These are phyloP conservation scores for Sambucus nigra DNA, from an alignment of 129 eudicot genomes.

Conservation along the genomic window DNA sequence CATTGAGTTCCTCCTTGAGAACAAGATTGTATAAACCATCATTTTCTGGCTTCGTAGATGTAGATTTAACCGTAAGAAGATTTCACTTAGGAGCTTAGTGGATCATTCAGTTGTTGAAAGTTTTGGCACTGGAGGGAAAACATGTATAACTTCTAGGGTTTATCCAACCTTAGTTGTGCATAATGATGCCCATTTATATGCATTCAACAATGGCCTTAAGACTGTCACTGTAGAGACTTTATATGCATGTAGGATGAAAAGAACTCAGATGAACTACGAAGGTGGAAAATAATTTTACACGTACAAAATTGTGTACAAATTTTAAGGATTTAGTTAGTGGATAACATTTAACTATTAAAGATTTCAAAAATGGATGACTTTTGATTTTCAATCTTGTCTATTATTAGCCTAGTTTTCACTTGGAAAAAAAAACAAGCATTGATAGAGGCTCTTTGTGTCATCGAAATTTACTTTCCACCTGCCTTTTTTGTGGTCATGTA, in stretches of 20 bases:
- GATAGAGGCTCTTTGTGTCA: too few relatives aligned
- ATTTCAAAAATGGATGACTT: too few relatives aligned
- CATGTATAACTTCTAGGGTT: constrained; percentile 49
- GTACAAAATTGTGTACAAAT: too few relatives aligned
- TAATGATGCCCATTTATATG: constrained; percentile 36
- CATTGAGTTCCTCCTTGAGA: constrained; percentile 44
- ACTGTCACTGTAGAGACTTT: constrained; percentile 29
- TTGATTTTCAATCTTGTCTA: too few relatives aligned
- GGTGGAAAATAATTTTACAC: too few relatives aligned
- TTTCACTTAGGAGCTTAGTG: constrained; percentile 63
- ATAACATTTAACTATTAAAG: too few relatives aligned
- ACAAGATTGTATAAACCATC: constrained; percentile 38
- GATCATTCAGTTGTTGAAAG: constrained; percentile 74
- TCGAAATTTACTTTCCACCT: too few relatives aligned
- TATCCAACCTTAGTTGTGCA: constrained; percentile 41
- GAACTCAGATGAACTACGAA: constrained; percentile 30
- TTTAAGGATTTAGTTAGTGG: too few relatives aligned
- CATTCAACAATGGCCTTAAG: constrained; percentile 60
- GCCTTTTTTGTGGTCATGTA: too few relatives aligned
- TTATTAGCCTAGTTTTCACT: too few relatives aligned
- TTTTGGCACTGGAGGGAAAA: constrained; percentile 52
- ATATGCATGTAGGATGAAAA: constrained; percentile 58
- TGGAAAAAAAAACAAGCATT: too few relatives aligned
- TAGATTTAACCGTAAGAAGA: constrained; percentile 35
- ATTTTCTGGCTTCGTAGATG: constrained; percentile 64